Evolutionary conservation across 83 land plant genomes (phyloP).

Genomic region (Thuja plicata): DNA sequence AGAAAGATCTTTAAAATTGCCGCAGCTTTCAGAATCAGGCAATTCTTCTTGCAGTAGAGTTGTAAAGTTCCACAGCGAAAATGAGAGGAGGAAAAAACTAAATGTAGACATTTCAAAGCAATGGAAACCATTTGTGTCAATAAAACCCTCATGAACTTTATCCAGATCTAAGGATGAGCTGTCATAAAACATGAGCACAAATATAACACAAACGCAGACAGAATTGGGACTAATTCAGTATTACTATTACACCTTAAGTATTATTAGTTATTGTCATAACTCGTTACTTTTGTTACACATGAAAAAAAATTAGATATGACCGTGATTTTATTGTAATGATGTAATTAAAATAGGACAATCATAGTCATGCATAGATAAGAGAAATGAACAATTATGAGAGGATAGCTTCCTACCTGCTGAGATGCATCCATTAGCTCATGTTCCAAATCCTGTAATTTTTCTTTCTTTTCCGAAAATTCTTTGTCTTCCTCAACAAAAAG

Average conservation of each 20-base stretch:
- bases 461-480: constrained; percentile 87
- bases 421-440: constrained; percentile 77
- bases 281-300: not conserved
- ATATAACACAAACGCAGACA: not conserved
- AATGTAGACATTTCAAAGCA: not conserved
- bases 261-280: not conserved
- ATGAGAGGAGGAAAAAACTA: not conserved
- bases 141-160: not conserved
- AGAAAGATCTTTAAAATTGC: not conserved
- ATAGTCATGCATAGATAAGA: not conserved
- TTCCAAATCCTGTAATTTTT: constrained; percentile 70
- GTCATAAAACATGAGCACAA: not conserved
- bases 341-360: not conserved
- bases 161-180: not conserved
- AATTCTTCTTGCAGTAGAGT: not conserved
- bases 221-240: not conserved
- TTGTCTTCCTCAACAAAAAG: constrained; percentile 86
- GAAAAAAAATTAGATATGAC: not conserved
- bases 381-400: not conserved
- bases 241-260: not conserved
- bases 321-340: not conserved
- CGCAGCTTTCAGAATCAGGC: not conserved
- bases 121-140: not conserved
- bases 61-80: not conserved
- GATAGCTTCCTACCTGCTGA: constrained; percentile 59